Base-by-base conservation (phyloP, 2,329 filamentous ascomycete genomes). In the Elsinoe ampelina region DNA sequence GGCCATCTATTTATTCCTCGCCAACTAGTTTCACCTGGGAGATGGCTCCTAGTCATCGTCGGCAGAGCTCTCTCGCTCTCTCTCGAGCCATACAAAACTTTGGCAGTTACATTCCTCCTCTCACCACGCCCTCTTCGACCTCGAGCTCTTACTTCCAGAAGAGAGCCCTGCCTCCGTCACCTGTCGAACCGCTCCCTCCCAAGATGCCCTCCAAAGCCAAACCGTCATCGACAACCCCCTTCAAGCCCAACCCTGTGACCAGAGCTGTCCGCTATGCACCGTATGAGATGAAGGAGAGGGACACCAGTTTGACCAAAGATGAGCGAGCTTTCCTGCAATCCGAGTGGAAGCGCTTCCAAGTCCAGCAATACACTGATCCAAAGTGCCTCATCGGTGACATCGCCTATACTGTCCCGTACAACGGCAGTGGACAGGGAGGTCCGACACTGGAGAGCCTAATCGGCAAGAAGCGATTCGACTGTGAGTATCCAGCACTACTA, bases 381-480 rank as follows among this genome's bases (percentile, higher is more conserved):
- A 26, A 15, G 7, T 22, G 35, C 12, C 39, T 56, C 19, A 56
- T 56, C 19, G 54, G 54, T n/a, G 42, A 56, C 36, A 34, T 35
- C 10, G 32, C 54, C 38, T 56, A 45, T 12, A 47, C 35, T 15
- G 54, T 56, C 12, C 54, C 54, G 17, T 56, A 56, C 54, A 56
- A 56, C 20, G 54, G 54, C 15, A 52, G 35, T 26, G 54, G 41
- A 11, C 39, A 56, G 19, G 34, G 41, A 22, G 41, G 41, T 41
- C 54, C 54, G 5, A 56, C 54, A 13, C n/a, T 56, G 38, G 32
- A 45, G 19, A 82, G 85, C 61, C 95, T 89, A 75, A 97, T 92
- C 2, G 89, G 89, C 1, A 78, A 90, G 55, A 88, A 95, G 63
- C 86, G 85, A 60, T 95, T 96, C 63, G 87, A 96, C 79, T 87